Evolutionary conservation across 1,284 basidiomycete species (phyloP), one percentile per base, ranked within the genome.

Genomic region (Paramarasmius palmivorus): DNA sequence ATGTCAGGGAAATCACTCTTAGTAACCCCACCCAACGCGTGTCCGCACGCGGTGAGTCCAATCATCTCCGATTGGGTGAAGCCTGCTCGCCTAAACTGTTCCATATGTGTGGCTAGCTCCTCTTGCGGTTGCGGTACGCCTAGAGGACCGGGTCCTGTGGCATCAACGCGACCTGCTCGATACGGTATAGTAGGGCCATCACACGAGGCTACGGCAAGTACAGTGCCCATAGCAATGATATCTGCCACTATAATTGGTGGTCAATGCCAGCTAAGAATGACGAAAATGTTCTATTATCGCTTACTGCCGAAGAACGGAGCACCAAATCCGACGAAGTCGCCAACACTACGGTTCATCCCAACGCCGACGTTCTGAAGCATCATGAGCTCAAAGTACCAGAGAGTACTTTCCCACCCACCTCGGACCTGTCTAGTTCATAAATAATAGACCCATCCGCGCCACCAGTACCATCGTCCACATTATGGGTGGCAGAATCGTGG

Each of bases 61-160:
- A 76, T 76, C 75, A 76, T 76, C 49, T 76, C 74, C 5, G 61
- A 53, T 9, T 60, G 56, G 14, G 60, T 69, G 55, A 74, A 76
- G 2, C 74, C 74, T 59, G 71, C 68, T 19, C 65, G 65, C 17
- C 65, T 59, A 58, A 75, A 76, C 26, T 61, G 68, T 40, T 67
- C 65, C 8, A 57, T 68, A 42, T 70, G 63, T 4, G 64, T 67
- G 14, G 63, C 50, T 4, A 74, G 56, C 46, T 66, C 63, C 32
- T 73, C 62, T 15, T 67, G 62, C 5, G 73, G 69, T 45, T 70
- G 62, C 5, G 74, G 73, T 15, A 69, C 69, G 10, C 70, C 70
- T 6, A 48, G 32, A 19, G 57, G 61, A 12, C 73, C 72, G 17
- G 65, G 64, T 5, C 46, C 49, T 53, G 64, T 68, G 1, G 65